These are phyloP conservation scores for Gossypium thurberi DNA, from an alignment of 345 rosid genomes.

Conservation along the genomic window DNA sequence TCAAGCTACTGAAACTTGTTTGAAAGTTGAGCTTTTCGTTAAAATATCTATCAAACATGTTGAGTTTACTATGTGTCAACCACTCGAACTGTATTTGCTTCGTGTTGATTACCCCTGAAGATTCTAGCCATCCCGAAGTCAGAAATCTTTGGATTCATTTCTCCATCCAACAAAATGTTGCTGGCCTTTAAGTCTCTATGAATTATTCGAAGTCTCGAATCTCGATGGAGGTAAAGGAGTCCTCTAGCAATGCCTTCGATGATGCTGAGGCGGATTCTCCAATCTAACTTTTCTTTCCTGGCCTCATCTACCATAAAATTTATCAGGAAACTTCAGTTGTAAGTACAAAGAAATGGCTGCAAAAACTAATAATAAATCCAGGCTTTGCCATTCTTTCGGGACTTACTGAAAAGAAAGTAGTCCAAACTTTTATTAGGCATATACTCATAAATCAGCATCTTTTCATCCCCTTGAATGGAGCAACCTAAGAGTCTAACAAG, in stretches of 20 bases:
- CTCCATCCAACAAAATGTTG: conserved; percentile 63
- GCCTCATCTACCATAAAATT: conserved; percentile 32
- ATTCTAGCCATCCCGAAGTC: conserved; percentile 73
- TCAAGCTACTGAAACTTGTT: neutral
- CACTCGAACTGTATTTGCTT: conserved; percentile 51
- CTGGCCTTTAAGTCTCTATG: conserved; percentile 67
- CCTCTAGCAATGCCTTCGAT: conserved; percentile 78
- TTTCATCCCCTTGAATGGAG: conserved; percentile 59
- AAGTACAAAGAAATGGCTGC: neutral
- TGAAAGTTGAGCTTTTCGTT: neutral
- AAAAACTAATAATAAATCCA: neutral
- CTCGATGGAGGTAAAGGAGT: conserved; percentile 63
- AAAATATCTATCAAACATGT: neutral
- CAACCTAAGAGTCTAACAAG: conserved; percentile 66
- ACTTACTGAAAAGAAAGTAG: conserved; percentile 47
- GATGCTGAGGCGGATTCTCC: conserved; percentile 46
- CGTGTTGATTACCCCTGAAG: conserved; percentile 41
- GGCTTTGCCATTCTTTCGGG: neutral
- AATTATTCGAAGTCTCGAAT: conserved; percentile 62
- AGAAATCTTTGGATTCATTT: conserved; percentile 70
- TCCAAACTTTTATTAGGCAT: conserved; percentile 74
- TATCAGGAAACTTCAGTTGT: neutral
- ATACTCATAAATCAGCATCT: conserved; percentile 55
- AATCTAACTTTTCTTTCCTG: conserved; percentile 35
- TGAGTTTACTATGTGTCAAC: conserved; percentile 61